These are phyloP conservation scores for Grifola frondosa DNA, from an alignment of 1,284 basidiomycete species.

Conservation along the genomic window DNA sequence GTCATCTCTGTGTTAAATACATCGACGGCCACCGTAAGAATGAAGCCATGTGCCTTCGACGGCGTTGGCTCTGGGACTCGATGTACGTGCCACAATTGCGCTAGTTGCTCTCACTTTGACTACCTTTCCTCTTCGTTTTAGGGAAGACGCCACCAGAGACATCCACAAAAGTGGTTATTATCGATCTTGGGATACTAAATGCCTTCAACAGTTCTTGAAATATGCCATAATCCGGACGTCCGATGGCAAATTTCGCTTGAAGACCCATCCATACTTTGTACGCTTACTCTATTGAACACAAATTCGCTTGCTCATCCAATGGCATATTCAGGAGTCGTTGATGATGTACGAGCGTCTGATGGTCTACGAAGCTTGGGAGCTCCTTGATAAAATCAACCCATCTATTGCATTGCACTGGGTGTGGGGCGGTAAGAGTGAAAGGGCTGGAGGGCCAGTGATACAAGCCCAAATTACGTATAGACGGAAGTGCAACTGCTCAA, in stretches of 20 bases:
- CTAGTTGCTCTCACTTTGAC: too few species aligned
- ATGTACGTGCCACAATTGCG: neutral
- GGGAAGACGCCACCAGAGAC: too few species aligned
- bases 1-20: neutral
- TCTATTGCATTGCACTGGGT: slow-evolving; percentile 3
- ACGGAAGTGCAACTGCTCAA: neutral
- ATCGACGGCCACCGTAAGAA: slow-evolving; percentile 1
- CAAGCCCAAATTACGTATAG: slow-evolving; percentile 2
- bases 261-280: neutral
- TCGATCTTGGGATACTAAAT: neutral
- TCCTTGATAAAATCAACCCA: neutral
- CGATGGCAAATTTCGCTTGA: neutral
- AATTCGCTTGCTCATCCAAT: neutral
- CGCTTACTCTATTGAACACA: neutral
- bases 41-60: neutral
- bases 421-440: neutral
- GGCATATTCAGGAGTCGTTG: slow-evolving; percentile 1
- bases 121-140: too few species aligned
- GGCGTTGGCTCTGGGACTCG: neutral
- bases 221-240: neutral
- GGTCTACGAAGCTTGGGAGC: slow-evolving; percentile 5
- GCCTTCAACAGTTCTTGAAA: neutral
- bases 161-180: neutral
- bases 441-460: neutral
- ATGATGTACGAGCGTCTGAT: slow-evolving; percentile 5